A percentile compares a stretch with the other conserved stretches of the same genome.
phyloP scores from a whole-genome alignment of 2,329 filamentous ascomycete genomes.

The Aureobasidium sp. region DNA sequence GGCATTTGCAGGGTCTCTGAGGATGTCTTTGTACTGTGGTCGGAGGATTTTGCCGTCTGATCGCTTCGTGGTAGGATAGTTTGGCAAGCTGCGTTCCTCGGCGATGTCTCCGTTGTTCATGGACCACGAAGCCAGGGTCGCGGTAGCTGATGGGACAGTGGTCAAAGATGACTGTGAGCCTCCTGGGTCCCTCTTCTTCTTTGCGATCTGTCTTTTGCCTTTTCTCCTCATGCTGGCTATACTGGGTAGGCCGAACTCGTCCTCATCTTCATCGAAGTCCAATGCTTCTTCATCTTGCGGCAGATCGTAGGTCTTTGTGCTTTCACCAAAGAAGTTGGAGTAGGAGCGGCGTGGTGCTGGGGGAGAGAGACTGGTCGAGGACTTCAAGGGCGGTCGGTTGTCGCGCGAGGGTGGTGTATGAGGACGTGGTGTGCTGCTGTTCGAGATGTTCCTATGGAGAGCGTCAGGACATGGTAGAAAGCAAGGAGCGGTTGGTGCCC shows the following conservation, averaged over 20 bases:
- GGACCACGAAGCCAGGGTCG: constrained; percentile 38
- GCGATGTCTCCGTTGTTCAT: constrained; percentile 92
- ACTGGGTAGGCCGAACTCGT: constrained; percentile 91
- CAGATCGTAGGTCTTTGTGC: constrained; percentile 70
- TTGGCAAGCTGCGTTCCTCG: constrained; percentile 73
- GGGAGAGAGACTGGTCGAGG: constrained; percentile 48
- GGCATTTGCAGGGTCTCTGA: constrained; percentile 80
- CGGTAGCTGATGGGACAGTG: constrained; percentile 9
- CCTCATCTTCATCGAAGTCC: constrained; percentile 77
- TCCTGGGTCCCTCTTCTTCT: constrained; percentile 41
- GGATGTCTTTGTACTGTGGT: constrained; percentile 95
- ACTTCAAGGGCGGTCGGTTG: constrained; percentile 50
- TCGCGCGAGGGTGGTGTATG: constrained; percentile 65
- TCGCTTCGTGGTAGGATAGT: constrained; percentile 83
- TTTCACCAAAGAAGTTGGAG: constrained; percentile 72
- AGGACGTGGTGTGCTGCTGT: constrained; percentile 52
- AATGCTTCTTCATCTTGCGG: constrained; percentile 60
- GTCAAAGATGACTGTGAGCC: constrained; percentile 17
- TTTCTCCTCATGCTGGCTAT: constrained; percentile 85
- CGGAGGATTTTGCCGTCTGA: constrained; percentile 90
- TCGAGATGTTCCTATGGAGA: neutral
- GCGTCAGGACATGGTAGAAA: neutral
- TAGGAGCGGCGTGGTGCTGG: constrained; percentile 61
- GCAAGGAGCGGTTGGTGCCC: constrained; percentile 26
- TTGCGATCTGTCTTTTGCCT: constrained; percentile 40